Evolutionary conservation across 2,329 filamentous ascomycete genomes (phyloP).

Genomic region (Lasiodiplodia sp.): DNA sequence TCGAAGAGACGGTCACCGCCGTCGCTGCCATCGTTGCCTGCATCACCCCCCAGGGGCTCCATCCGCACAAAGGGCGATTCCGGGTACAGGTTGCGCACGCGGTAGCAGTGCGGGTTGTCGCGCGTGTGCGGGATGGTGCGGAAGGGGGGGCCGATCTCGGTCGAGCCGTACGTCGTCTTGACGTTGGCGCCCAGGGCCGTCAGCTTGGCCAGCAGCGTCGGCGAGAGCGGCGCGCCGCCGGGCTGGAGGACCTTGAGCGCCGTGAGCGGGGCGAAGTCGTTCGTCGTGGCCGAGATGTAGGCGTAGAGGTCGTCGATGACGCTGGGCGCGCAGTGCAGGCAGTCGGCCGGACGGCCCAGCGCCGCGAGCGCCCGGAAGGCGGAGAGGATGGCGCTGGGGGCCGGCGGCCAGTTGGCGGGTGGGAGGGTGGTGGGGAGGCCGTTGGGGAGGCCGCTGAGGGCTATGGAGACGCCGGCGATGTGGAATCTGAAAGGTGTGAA

Average conservation of each 20-base stretch:
- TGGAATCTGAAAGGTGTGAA: conserved; percentile 11
- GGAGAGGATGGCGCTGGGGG: conserved; percentile 38
- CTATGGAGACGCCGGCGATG: conserved; percentile 41
- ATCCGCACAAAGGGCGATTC: conserved; percentile 34
- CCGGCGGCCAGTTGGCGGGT: conserved; percentile 40
- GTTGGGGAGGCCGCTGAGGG: conserved; percentile 42
- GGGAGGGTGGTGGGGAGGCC: conserved; percentile 42
- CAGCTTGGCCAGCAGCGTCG: conserved; percentile 37
- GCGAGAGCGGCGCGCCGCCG: conserved; percentile 41
- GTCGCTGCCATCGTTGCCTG: too few species aligned
- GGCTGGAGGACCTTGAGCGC: conserved; percentile 43
- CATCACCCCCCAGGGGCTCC: conserved; percentile 38
- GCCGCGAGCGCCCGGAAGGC: conserved; percentile 22
- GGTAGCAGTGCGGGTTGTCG: conserved; percentile 39
- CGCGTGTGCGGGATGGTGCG: conserved; percentile 40
- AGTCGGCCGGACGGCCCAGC: conserved; percentile 40
- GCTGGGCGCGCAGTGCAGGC: conserved; percentile 41
- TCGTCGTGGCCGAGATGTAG: conserved; percentile 36
- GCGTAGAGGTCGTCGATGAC: conserved; percentile 44
- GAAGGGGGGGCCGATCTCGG: conserved; percentile 44
- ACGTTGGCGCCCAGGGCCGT: conserved; percentile 40
- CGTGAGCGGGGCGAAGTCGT: conserved; percentile 39
- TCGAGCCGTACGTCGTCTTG: conserved; percentile 45
- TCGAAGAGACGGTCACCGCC: conserved; percentile 35
- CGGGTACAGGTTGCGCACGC: conserved; percentile 34